Evolutionary conservation across 1,284 basidiomycete genomes (phyloP), one percentile per base, ranked within the genome.

Genomic region (Polyporus tsugae): DNA sequence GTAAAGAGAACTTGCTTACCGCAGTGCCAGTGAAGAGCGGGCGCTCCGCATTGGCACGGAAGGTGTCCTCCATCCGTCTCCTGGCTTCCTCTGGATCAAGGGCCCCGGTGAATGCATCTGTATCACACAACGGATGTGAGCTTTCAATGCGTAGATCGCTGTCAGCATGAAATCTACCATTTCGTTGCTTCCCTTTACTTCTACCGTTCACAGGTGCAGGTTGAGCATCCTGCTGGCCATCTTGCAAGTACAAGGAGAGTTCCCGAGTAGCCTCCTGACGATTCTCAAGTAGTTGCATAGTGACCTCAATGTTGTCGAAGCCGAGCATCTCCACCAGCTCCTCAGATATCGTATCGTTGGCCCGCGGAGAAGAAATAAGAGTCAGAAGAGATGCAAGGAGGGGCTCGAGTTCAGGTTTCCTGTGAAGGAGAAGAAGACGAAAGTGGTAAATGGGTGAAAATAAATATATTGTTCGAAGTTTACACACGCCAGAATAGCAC

Each of bases 251-350:
- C 1, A n/a, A 52, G 9, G 64, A 69, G 6, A 73, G 58, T 36
- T 69, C 74, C 59, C 70, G 58, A 1, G 67, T 70, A 7, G 87
- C 75, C 0, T 75, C 73, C 10, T 70, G 69, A 41, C 92, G 86
- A 62, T 85, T 79, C 25, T 80, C 74, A 7, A 93, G 75, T 49
- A 93, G 84, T 57, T 88, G 84, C 81, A 84, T 85, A 35, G 86
- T 87, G 58, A 91, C 78, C 57, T 95, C 95, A 42, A 96, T 88
- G 38, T 94, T 88, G 71, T 97, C 95, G 75, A 93, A 95, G 0
- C 97, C 97, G 61, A 97, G 81, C n/a, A 93, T 82, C 71, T 98
- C 96, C 2, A 87, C 89, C 1, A 98, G 80, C 72, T 94, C 91
- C 41, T 83, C 87, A 35, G 95, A 94, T 39, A 97, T 90, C n/a